Conservation (phyloP, 495 filamentous ascomycete species). For the Penicillium fimorum region DNA sequence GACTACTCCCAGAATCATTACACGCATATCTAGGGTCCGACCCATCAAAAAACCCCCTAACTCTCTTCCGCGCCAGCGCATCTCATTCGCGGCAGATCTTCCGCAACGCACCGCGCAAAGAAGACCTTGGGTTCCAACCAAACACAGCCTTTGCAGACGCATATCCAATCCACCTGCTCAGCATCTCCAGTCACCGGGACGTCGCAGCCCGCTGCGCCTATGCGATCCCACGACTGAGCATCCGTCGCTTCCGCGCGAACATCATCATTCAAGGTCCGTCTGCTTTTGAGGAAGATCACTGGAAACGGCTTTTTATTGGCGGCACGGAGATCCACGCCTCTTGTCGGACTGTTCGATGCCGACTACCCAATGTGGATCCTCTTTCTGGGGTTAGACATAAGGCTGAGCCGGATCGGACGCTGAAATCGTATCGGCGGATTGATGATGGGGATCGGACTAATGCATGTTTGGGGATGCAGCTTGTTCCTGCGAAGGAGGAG, state of each 20-base stretch:
- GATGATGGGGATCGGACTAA: conserved; percentile 67
- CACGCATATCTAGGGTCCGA: conserved; percentile 47
- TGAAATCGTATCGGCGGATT: conserved; percentile 67
- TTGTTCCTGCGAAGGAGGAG: conserved; percentile 28
- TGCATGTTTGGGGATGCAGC: conserved; percentile 76
- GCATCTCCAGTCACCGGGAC: conserved; percentile 68
- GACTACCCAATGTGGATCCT: conserved; percentile 79
- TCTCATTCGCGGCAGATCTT: conserved; percentile 63
- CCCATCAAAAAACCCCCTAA: conserved; percentile 48
- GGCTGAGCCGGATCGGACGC: conserved; percentile 68
- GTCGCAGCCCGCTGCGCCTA: conserved; percentile 49
- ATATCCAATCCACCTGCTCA: conserved; percentile 83
- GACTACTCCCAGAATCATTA: conserved; percentile 56
- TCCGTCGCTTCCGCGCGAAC: conserved; percentile 78
- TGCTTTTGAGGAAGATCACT: conserved; percentile 71
- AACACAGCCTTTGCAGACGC: conserved; percentile 81
- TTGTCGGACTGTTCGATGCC: conserved; percentile 75
- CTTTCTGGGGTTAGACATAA: conserved; percentile 67
- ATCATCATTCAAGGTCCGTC: conserved; percentile 67
- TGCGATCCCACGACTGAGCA: conserved; percentile 61
- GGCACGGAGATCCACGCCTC: conserved; percentile 53
- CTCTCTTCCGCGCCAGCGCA: conserved; percentile 70
- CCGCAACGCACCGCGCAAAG: conserved; percentile 70
- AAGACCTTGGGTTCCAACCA: conserved; percentile 70
- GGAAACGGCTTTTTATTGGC: conserved; percentile 67